phyloP scores from a whole-genome alignment of 2,329 filamentous ascomycete species.

The Esteya vermicola region DNA sequence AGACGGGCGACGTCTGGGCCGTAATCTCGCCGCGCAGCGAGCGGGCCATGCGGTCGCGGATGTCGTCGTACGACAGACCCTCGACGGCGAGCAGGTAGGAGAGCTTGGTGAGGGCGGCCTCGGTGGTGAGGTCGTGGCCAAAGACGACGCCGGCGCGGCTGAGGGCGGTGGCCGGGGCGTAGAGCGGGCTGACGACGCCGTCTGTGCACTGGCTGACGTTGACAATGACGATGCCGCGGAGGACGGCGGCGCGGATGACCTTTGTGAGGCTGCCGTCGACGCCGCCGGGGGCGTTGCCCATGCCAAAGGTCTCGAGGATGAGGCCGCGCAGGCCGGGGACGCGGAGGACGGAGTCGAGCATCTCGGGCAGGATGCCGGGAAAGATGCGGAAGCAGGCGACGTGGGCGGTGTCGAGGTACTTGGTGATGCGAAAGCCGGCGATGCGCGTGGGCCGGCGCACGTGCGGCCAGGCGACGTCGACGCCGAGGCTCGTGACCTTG shows the following conservation, averaged over 20 bases:
- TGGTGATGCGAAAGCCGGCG: slow-evolving; percentile 59
- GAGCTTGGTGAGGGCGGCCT: slow-evolving; percentile 82
- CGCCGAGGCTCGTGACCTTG: slow-evolving; percentile 65
- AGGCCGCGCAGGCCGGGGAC: slow-evolving; percentile 66
- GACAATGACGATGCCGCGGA: slow-evolving; percentile 71
- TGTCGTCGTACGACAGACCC: slow-evolving; percentile 46
- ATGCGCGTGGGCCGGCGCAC: slow-evolving; percentile 62
- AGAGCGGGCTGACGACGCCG: slow-evolving; percentile 64
- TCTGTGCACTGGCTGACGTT: slow-evolving; percentile 83
- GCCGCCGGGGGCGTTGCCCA: slow-evolving; percentile 79
- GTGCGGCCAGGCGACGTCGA: slow-evolving; percentile 67
- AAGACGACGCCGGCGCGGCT: slow-evolving; percentile 78
- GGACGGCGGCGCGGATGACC: slow-evolving; percentile 63
- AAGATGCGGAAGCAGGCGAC: slow-evolving; percentile 84
- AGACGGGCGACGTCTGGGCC: slow-evolving; percentile 56
- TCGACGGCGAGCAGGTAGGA: slow-evolving; percentile 67
- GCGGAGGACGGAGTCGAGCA: slow-evolving; percentile 73
- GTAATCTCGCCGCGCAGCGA: slow-evolving; percentile 79
- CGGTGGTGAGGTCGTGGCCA: slow-evolving; percentile 76
- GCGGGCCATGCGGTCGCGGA: slow-evolving; percentile 56
- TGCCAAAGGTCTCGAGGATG: slow-evolving; percentile 83
- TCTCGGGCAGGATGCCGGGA: slow-evolving; percentile 83
- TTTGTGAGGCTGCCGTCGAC: slow-evolving; percentile 65
- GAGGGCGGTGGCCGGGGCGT: slow-evolving; percentile 62
- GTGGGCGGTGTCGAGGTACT: slow-evolving; percentile 69